Conservation (phyloP, 495 filamentous ascomycete genomes). For the Daldinia decipiens region DNA sequence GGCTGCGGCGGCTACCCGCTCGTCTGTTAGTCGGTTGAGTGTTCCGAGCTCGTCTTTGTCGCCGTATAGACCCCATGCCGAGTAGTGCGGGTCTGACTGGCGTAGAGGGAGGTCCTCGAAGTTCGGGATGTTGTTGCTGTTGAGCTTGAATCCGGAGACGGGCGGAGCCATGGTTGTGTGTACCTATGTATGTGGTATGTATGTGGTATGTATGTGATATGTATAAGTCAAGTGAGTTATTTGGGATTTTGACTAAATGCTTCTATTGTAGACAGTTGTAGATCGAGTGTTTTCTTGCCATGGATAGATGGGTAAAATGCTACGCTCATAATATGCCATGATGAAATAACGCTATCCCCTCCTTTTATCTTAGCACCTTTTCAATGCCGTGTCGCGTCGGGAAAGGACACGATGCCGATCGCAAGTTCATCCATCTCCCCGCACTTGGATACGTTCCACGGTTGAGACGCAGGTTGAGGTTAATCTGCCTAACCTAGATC, state of each 20-base stretch:
- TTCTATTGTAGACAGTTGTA: not conserved
- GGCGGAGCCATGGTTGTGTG: slow-evolving; percentile 42
- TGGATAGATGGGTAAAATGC: not conserved
- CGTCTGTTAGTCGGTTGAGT: slow-evolving; percentile 58
- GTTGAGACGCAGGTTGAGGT: slow-evolving; percentile 14
- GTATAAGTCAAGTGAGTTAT: not conserved
- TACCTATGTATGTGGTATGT: too few species aligned
- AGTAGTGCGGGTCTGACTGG: slow-evolving; percentile 52
- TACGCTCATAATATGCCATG: not conserved
- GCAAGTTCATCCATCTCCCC: slow-evolving; percentile 10
- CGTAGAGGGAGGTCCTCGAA: slow-evolving; percentile 59
- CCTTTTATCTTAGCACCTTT: not conserved
- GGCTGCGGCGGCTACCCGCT: slow-evolving; percentile 56
- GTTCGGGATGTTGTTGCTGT: slow-evolving; percentile 54
- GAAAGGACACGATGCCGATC: not conserved
- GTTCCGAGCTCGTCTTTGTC: slow-evolving; percentile 58
- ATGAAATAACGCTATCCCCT: slow-evolving; percentile 11
- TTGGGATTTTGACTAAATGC: not conserved
- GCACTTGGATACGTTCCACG: slow-evolving; percentile 22
- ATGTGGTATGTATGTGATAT: too few species aligned
- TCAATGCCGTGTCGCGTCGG: not conserved
- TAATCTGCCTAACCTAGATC: slow-evolving; percentile 5
- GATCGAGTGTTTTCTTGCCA: not conserved
- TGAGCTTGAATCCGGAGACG: slow-evolving; percentile 49
- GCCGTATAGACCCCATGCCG: slow-evolving; percentile 64